phyloP scores from a whole-genome alignment of 208 protist genomes.

The Herpetomonas tarakana region DNA sequence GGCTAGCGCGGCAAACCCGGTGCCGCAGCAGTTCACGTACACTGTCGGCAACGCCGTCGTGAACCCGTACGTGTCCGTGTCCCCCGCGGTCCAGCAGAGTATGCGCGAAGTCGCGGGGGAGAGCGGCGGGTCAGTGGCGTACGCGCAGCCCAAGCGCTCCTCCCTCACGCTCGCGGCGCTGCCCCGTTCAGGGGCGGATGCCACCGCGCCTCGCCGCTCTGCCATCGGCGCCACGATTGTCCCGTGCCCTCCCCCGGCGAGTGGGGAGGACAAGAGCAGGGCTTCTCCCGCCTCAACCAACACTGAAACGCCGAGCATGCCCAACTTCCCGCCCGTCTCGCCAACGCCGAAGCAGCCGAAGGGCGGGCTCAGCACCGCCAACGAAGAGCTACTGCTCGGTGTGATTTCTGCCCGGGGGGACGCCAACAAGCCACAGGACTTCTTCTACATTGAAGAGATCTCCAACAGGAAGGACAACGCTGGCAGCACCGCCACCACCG shows the following conservation, averaged over 20 bases:
- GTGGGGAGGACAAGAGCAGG: too few species aligned
- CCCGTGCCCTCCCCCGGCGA: too few species aligned
- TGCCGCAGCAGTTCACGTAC: too few species aligned
- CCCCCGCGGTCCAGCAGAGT: constrained; percentile 43
- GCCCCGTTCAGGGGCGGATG: too few species aligned
- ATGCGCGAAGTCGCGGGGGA: constrained; percentile 26
- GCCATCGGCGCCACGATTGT: too few species aligned
- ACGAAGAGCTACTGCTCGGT: neutral
- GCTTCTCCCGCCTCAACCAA: neutral
- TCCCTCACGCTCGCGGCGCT: too few species aligned
- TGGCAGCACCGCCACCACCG: too few species aligned
- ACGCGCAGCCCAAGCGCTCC: too few species aligned
- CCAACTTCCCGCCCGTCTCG: neutral
- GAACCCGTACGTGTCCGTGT: constrained; percentile 48
- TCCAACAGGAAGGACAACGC: neutral
- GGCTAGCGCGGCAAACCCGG: too few species aligned
- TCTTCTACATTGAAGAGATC: neutral
- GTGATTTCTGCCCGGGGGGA: neutral
- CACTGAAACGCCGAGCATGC: neutral
- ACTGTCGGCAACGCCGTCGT: constrained; percentile 51
- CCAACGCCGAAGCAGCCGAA: neutral
- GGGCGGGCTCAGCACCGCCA: too few species aligned
- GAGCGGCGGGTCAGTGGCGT: constrained; percentile 18
- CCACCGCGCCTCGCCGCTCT: too few species aligned
- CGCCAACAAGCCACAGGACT: neutral